Base-by-base conservation (phyloP, 495 filamentous ascomycete species). In the Penicillium flavigenum region DNA sequence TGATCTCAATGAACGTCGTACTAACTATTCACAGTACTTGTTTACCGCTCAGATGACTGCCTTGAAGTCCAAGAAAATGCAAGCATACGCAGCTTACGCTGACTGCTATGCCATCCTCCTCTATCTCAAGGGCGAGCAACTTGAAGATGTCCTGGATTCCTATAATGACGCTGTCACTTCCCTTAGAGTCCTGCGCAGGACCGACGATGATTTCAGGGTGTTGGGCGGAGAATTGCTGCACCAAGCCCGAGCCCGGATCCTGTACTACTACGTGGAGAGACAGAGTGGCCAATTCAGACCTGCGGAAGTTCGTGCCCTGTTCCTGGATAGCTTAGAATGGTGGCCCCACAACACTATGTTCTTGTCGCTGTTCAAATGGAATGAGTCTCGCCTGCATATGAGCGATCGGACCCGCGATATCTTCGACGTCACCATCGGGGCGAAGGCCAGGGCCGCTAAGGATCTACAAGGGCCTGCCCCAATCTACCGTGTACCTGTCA, bases 281-380 rank as follows among this genome's bases (percentile, higher is more conserved):
- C 79, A 79, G 48, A 74, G 68, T 44, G 80, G 74, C 32, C 76
- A 83, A 6, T 88, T 88, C 72, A 84, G 83, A 59, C 87, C 89
- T 11, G 67, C 79, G 2, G 69, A 79, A 20, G 65, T 96, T 49
- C 87, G 88, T 38, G 64, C 75, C 19, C 65, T 82, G 4, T 76
- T 96, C 3, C 60, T 73, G 6, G 66, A 81, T 27, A 86, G 85
- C 58, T 70, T 94, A 31, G 51, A 57, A 4, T 62, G 75, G 11
- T 96, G 88, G 70, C 91, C 91, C 0, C 74, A 80, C 29, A 96
- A 96, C 75, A 90, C 87, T 2, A 80, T 91, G 36, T 87, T 96
- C 59, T 80, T 93, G 49, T 74, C 81, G 16, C 75, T 92, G 14
- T 87, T 86, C 67, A 76, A 81, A 10, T 91, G 85, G 85, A 85